A percentile compares a stretch with the other conserved stretches of the same genome.
Evolutionary conservation across 2,329 filamentous ascomycete genomes (phyloP).

Genomic region (Fusarium agapanthi): DNA sequence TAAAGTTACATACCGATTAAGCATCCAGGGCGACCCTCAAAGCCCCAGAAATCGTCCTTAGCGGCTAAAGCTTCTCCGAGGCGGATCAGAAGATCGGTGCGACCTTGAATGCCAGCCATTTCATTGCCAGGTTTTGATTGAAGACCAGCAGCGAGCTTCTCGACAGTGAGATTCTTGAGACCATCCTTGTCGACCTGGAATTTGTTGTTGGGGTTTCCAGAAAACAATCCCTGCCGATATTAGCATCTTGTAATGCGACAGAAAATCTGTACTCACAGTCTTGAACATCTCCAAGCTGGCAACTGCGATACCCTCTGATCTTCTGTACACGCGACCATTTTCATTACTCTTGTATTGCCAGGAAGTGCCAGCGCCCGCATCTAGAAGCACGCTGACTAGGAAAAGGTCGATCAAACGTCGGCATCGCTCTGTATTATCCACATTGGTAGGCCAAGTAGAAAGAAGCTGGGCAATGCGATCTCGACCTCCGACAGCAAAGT

Average conservation of each 20-base stretch:
- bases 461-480: slow-evolving; percentile 78
- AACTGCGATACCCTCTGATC: slow-evolving; percentile 88
- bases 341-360: slow-evolving; percentile 96
- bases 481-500: slow-evolving; percentile 82
- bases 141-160: slow-evolving; percentile 80
- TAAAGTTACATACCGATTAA: slow-evolving; percentile 76
- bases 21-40: slow-evolving; percentile 86
- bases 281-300: slow-evolving; percentile 92
- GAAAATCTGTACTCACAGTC: slow-evolving; percentile 54
- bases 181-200: slow-evolving; percentile 90
- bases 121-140: slow-evolving; percentile 85
- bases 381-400: slow-evolving; percentile 80
- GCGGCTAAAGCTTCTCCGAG: slow-evolving; percentile 77
- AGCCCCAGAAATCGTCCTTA: slow-evolving; percentile 85
- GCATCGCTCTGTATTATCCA: slow-evolving; percentile 78
- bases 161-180: slow-evolving; percentile 76
- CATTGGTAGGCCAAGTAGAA: slow-evolving; percentile 71
- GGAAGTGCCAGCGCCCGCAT: slow-evolving; percentile 86
- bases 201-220: slow-evolving; percentile 80
- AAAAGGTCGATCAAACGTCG: slow-evolving; percentile 81
- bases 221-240: slow-evolving; percentile 75
- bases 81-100: slow-evolving; percentile 79
- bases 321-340: slow-evolving; percentile 81
- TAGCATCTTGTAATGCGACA: slow-evolving; percentile 18
- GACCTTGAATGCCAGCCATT: slow-evolving; percentile 85